Percentiles rank a stretch among this genome's conserved stretches.
phyloP scores from a whole-genome alignment of 805 yeast genomes.

The Pichia kluyveri region DNA sequence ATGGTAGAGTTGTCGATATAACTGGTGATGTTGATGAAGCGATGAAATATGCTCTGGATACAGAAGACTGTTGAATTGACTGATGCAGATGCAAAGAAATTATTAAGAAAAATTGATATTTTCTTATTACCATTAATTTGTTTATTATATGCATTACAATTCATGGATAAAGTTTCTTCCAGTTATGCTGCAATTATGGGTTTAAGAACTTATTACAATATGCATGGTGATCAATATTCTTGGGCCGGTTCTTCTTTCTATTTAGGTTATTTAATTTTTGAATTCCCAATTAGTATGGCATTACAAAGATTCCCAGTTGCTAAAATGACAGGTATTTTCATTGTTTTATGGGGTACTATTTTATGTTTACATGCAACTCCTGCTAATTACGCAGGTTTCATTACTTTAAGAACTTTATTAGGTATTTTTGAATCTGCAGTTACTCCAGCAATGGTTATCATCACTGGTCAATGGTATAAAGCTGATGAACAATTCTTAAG shows the following conservation, averaged over 20 bases:
- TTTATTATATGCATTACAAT: conserved; percentile 41
- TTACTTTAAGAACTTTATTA: conserved; percentile 37
- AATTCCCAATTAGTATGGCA: conserved; percentile 41
- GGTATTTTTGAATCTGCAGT: conserved; percentile 34
- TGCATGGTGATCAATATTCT: conserved; percentile 32
- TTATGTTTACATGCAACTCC: conserved; percentile 40
- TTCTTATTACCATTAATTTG: conserved; percentile 43
- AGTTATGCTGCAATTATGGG: conserved; percentile 54
- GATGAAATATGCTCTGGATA: conserved; percentile 7
- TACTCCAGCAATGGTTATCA: conserved; percentile 29
- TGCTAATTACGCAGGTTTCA: conserved; percentile 36
- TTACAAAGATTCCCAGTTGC: conserved; percentile 40
- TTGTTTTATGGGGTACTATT: conserved; percentile 37
- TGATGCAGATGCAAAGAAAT: conserved; percentile 4
- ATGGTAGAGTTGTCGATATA: conserved; percentile 6
- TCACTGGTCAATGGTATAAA: conserved; percentile 25
- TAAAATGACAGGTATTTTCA: conserved; percentile 20
- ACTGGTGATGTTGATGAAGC: conserved; percentile 11
- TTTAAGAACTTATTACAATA: conserved; percentile 36
- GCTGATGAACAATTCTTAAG: conserved; percentile 26
- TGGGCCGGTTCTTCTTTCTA: conserved; percentile 24
- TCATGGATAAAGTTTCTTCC: conserved; percentile 50
- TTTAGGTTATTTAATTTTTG: conserved; percentile 41
- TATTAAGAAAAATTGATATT: conserved; percentile 36
- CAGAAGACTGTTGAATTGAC: conserved; percentile 5